Base-by-base conservation (phyloP, 179 eudicot genomes). In the Nepenthes alata region DNA sequence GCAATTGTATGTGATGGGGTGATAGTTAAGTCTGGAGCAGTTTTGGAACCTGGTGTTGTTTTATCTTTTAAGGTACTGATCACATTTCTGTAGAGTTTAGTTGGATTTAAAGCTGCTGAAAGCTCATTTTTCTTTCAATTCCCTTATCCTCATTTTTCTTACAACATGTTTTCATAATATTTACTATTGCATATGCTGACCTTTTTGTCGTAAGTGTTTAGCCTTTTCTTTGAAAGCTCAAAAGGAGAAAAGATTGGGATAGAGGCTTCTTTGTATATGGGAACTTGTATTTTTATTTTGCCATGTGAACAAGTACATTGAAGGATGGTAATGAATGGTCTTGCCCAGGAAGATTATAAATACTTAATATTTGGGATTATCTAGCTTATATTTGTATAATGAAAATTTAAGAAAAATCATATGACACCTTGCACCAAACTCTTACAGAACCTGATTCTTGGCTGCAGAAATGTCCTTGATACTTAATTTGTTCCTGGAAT, bases 1-100 rank as follows among this genome's bases (percentile, higher is more conserved):
- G 88, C 98, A 67, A 85, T 91, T 67, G 80, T 86, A 37, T 91
- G 96, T 72, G 98, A 89, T 75, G 89, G 95, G 56, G 98, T 79
- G 60, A 61, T 78, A 51, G 73, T 91, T 67, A 89, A 86, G 69
- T 65, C 91, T 57, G 93, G 85, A 63, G 79, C 98, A 35, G 78
- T 75, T 77, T 61, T 91, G 68, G 93, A 89, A 67, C 90, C 96
- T 68, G 98, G 98, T 68, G 89, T 62, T 47, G 80, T 89, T 60
- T 68, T 91, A 68, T 86, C 89, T 50, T 86, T 86, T 61, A 91
- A 91, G 96, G 97, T 91, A 74, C 44, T 51, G n/a, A 52, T 41
- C 8, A 11, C 44, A 37, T 10, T 38, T 16, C 6, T 9, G 1
- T 3, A 6, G 4, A 7, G 14, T 11, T 7, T 2, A 53, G 25